Evolutionary conservation across 345 rosid species (phyloP).

Genomic region (Conringia planisiliqua): DNA sequence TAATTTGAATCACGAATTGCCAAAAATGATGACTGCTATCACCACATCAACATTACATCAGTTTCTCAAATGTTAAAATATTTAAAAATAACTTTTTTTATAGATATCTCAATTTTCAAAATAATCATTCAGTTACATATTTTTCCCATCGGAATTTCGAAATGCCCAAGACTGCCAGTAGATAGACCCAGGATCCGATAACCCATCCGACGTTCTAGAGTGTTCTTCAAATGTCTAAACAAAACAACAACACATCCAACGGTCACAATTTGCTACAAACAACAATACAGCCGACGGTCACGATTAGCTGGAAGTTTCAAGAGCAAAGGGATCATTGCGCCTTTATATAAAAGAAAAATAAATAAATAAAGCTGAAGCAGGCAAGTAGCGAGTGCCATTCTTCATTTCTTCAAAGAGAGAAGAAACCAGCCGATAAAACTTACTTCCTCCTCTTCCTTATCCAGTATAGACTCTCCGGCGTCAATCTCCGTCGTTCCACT

Average conservation of each 20-base stretch:
- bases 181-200: constrained; percentile 10
- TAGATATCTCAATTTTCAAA: too few relatives aligned
- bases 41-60: too few relatives aligned
- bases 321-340: constrained; percentile 2
- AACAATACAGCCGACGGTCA: constrained; percentile 14
- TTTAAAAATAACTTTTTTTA: too few relatives aligned
- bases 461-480: neutral
- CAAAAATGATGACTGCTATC: too few relatives aligned
- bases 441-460: constrained; percentile 13
- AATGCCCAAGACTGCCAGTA: neutral
- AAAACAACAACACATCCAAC: constrained; percentile 7
- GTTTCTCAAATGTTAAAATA: too few relatives aligned
- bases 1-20: too few relatives aligned
- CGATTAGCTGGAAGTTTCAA: constrained; percentile 14
- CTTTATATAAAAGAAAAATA: neutral
- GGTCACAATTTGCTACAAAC: neutral
- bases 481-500: neutral
- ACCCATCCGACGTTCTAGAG: constrained; percentile 12
- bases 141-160: too few relatives aligned
- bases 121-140: too few relatives aligned
- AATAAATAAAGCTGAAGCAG: neutral
- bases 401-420: neutral
- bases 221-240: neutral
- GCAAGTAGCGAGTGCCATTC: neutral
- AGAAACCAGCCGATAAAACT: neutral